These are phyloP conservation scores for Tulasnella sp. DNA, from an alignment of 768 basidiomycete species.

Conservation along the genomic window DNA sequence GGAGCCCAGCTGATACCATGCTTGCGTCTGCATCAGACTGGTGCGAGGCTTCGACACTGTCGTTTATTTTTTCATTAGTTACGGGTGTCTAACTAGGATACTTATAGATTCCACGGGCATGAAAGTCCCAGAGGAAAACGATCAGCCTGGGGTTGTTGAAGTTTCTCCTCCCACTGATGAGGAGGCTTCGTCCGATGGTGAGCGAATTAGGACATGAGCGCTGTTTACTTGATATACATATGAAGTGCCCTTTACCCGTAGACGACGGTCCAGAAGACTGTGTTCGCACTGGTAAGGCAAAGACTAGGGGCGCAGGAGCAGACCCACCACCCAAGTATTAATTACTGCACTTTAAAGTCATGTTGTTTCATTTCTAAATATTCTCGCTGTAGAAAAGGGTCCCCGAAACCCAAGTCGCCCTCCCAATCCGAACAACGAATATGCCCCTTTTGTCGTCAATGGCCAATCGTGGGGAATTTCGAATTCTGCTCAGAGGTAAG, in stretches of 20 bases:
- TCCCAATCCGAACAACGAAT: neutral
- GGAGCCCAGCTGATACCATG: neutral
- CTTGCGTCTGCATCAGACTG: neutral
- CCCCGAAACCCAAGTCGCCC: neutral
- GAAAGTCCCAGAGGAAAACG: neutral
- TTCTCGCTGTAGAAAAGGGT: neutral
- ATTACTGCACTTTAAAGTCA: neutral
- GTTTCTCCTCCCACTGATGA: neutral
- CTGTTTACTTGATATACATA: neutral
- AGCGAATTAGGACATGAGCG: neutral
- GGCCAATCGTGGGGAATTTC: neutral
- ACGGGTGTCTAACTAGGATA: neutral
- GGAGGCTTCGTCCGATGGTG: neutral
- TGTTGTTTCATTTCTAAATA: neutral
- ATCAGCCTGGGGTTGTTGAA: neutral
- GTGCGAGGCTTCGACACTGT: neutral
- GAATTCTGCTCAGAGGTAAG: constrained; percentile 1
- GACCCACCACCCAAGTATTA: neutral
- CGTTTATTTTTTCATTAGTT: neutral
- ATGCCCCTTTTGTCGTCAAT: neutral
- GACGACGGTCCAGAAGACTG: neutral
- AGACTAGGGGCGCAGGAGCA: neutral
- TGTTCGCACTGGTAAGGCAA: neutral
- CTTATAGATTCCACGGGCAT: neutral
- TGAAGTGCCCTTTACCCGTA: neutral